phyloP scores from a whole-genome alignment of 352 stramenopile genomes.

The Phytopythium montanum region DNA sequence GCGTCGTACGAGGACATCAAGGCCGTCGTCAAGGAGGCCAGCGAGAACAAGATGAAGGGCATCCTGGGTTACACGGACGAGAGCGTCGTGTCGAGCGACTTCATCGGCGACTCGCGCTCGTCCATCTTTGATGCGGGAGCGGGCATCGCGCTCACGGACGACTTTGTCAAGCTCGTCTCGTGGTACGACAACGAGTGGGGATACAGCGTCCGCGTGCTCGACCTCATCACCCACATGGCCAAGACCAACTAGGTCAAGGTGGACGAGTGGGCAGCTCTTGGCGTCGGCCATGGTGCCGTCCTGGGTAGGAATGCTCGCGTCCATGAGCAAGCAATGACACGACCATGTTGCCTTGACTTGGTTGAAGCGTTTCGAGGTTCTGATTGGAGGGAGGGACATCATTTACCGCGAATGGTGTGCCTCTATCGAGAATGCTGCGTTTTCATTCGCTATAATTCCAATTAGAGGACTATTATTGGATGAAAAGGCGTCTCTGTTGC shows the following conservation, averaged over 20 bases:
- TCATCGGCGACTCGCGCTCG: conserved; percentile 56
- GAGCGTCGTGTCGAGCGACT: conserved; percentile 97
- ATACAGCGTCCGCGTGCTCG: conserved; percentile 96
- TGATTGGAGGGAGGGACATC: background rate
- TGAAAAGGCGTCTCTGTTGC: background rate
- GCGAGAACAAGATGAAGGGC: conserved; percentile 94
- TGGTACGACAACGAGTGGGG: conserved; percentile 99
- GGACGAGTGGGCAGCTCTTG: background rate
- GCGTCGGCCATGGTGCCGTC: background rate
- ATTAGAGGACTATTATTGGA: background rate
- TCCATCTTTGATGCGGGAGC: conserved; percentile 60
- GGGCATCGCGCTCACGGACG: conserved; percentile 96
- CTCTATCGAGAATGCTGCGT: background rate
- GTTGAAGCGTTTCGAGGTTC: background rate
- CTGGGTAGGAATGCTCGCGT: background rate
- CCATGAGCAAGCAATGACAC: background rate
- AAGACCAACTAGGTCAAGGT: conserved; percentile 23
- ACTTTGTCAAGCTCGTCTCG: conserved; percentile 99
- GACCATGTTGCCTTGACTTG: background rate
- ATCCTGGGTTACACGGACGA: conserved; percentile 98
- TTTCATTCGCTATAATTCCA: background rate
- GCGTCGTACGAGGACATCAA: conserved; percentile 99
- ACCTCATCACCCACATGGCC: conserved; percentile 97
- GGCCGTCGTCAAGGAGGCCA: conserved; percentile 92
- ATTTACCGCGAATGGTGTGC: background rate